Conservation (phyloP, 768 basidiomycete genomes). For the Psilocybe tampanensis region DNA sequence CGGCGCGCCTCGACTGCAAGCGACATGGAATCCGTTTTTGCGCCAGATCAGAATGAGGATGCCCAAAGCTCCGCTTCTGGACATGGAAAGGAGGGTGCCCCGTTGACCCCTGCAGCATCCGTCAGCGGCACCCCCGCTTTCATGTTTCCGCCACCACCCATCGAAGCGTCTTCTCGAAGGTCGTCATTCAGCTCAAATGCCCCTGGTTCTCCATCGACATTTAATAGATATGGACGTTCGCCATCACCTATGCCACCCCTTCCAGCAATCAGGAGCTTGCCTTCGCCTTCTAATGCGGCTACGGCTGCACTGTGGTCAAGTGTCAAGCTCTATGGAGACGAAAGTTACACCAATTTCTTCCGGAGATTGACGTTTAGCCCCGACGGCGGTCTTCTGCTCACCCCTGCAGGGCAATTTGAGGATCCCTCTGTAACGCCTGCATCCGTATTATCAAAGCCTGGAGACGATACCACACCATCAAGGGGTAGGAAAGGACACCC, state of each 20-base stretch:
- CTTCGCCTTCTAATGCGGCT: constrained; percentile 39
- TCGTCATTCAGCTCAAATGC: constrained; percentile 85
- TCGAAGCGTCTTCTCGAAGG: constrained; percentile 60
- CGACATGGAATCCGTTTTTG: constrained; percentile 64
- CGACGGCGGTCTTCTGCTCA: constrained; percentile 90
- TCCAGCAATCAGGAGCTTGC: constrained; percentile 85
- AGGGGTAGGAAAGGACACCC: constrained; percentile 64
- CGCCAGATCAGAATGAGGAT: constrained; percentile 46
- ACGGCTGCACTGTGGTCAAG: constrained; percentile 51
- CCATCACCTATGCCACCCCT: constrained; percentile 92
- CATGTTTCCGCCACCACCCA: constrained; percentile 69
- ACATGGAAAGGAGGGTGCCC: constrained; percentile 37
- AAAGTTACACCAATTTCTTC: constrained; percentile 95
- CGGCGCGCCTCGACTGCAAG: constrained; percentile 75
- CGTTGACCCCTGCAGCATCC: constrained; percentile 68
- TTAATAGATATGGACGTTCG: constrained; percentile 70
- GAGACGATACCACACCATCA: constrained; percentile 45
- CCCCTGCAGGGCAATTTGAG: constrained; percentile 97
- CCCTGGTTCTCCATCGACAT: constrained; percentile 70
- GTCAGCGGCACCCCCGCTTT: constrained; percentile 67
- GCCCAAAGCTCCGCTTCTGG: constrained; percentile 24
- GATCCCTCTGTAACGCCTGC: constrained; percentile 67
- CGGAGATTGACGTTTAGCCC: constrained; percentile 91
- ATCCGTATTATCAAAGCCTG: constrained; percentile 18
- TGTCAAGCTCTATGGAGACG: constrained; percentile 91